These are phyloP conservation scores for Lepiota brunneoincarnata DNA, from an alignment of 768 basidiomycete species.

Conservation along the genomic window DNA sequence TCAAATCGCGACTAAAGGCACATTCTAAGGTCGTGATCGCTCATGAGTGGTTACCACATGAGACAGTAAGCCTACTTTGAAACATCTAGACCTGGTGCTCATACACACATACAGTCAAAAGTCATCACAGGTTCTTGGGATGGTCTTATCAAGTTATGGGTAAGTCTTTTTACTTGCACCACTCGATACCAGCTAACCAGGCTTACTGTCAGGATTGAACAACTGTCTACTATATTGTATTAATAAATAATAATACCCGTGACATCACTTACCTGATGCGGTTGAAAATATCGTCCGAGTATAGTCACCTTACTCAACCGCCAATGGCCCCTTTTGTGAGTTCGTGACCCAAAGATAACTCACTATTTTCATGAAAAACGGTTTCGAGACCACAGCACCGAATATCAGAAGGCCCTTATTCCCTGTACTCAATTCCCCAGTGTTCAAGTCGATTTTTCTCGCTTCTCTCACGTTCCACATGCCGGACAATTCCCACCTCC, in stretches of 20 bases:
- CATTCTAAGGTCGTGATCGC: conserved; percentile 97
- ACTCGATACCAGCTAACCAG: neutral
- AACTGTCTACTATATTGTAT: neutral
- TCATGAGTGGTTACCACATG: conserved; percentile 98
- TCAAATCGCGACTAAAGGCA: conserved; percentile 85
- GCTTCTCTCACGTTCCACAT: conserved; percentile 1
- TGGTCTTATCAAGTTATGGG: conserved; percentile 97
- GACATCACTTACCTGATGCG: neutral
- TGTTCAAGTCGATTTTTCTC: neutral
- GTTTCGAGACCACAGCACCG: too few relatives aligned
- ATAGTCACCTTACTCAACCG: too few relatives aligned
- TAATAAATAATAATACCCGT: neutral
- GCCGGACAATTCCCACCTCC: neutral
- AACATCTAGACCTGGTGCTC: conserved; percentile 41
- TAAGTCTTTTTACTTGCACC: conserved; percentile 34
- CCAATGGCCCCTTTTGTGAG: too few relatives aligned
- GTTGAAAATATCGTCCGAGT: neutral
- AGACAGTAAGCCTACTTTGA: conserved; percentile 71
- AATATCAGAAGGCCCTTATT: too few relatives aligned
- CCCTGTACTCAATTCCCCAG: too few relatives aligned
- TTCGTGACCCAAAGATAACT: too few relatives aligned
- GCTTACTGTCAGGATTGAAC: conserved; percentile 8
- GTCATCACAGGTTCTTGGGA: conserved; percentile 98
- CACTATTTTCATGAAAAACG: too few relatives aligned
- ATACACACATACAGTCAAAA: conserved; percentile 66